Base-by-base conservation (phyloP, 495 filamentous ascomycete genomes). In the Platismatia glauca region DNA sequence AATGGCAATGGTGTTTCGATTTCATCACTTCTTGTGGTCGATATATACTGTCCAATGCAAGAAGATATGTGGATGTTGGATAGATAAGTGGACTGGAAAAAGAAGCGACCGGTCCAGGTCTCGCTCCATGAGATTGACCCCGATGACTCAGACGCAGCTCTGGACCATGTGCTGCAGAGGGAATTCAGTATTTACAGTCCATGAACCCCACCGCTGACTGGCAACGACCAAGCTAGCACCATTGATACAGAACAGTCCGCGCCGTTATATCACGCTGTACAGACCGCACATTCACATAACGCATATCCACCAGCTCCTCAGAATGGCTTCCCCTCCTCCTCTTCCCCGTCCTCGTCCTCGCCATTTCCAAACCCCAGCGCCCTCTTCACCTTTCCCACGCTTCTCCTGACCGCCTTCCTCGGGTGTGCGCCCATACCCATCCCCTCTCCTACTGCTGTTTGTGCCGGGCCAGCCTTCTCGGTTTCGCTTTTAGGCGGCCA, bases 401-500 rank as follows among this genome's bases (percentile, higher is more conserved):
- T 52, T 38, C 64, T 62, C 61, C 60, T 57, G 18, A 55, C 66
- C 29, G 59, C 38, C 48, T 55, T 58, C 27, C 46, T 64, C n/a
- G 58, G 58, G 48, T 57, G 44, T 15, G 22, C 43, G 6, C 56
- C 46, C 59, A 46, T 60, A 22, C 27, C 46, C 46, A 50, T 63
- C 53, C 34, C 24, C 41, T 20, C 44, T 46, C 34, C 58, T 53
- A 7, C 27, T 12, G n/a, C 48, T 12, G 35, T 48, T 8, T 27
- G 20, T 4, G 22, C 57, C 35, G 8, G 5, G 12, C 58, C 39
- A 24, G 27, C 43, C 56, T 55, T 46, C 63, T 62, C 57, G 0
- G 20, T 22, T 12, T 57, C 48, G 37, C 39, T 44, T 55, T 86
- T 87, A 24, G 93, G 90, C 3, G 94, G 94, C 94, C 94, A 98